Evolutionary conservation across 2,329 filamentous ascomycete genomes (phyloP), one percentile per base, ranked within the genome.

Genomic region (Cercospora berteroae): DNA sequence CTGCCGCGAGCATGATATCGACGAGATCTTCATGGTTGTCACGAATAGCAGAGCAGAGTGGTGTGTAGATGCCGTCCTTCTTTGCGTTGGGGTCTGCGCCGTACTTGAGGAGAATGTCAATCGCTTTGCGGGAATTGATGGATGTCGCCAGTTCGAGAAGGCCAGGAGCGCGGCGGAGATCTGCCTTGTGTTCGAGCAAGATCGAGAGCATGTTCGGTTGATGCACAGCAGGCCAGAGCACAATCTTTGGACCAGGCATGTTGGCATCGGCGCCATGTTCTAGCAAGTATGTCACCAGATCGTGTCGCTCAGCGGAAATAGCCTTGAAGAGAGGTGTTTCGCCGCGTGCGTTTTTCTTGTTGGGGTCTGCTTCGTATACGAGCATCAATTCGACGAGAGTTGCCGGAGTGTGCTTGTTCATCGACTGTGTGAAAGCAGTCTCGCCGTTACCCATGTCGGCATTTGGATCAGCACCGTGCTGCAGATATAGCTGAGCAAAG

Each of bases 211-310:
- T 88, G 7, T 81, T 78, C 0, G 88, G 81, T 61, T 88, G 83
- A 77, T 88, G 86, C 0, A 84, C 85, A 0, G 88, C 83, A 1
- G 88, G 87, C 89, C 89, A 91, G 82, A 78, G 88, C 85, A 79
- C 91, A 87, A 75, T 74, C 59, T 77, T 77, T 1, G 75, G 75
- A 9, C 74, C 75, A 77, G 89, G 89, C 5, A 90, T 80, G 74
- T 92, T 91, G 8, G 88, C 85, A 72, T 90, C 85, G 1, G 89
- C 89, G 3, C 85, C 84, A 64, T 88, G 83, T 61, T 90, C 82
- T 2, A 88, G 77, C 16, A 87, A 76, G 3, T 80, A 74, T 1
- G 78, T 81, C 67, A 89, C 84, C 1, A 89, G 80, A 66, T 90
- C 87, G 59, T 83, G 78, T 5, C 88, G 83, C 10, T 83, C 83